Evolutionary conservation across 345 rosid genomes (phyloP), one percentile per base, ranked within the genome.

Genomic region (Toxicodendron radicans): DNA sequence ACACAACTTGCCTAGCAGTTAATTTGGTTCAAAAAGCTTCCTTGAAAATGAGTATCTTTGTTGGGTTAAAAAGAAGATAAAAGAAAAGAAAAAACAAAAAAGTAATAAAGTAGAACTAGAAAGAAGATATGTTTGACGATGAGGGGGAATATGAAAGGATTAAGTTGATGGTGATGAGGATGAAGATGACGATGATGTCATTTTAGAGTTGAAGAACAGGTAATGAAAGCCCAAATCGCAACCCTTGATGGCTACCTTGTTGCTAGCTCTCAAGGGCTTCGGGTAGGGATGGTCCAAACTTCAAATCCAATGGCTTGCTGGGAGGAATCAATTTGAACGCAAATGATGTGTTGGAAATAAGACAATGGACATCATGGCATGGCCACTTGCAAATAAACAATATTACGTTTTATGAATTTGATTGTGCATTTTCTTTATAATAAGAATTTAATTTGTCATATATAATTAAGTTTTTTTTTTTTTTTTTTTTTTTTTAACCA

Each of bases 361-460:
- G 73, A 70, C 41, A 13, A 27, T 57, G 63, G n/a, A 57, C 54
- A 33, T 21, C 9, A 45, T 41, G 73, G 51, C 9, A 45, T 41
- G 73, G 51, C 13, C 73, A 54, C 52, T 69, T 54, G 11, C n/a
- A 70, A 70, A 17, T 17, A 16, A 49, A 14, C 54, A 46, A 9
- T 13, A 9, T 46, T 46, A 16, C 16, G 5, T 18, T 4, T 13
- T 6, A 14, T 51, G 16, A 51, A 51, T 51, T 18, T 16, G 54
- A 16, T 0, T 51, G 54, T 11, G 3, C 54, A 51, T 3, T 16
- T 51, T 18, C 8, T 38, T 5, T 7, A 38, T 35, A 35, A 35
- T 35, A 35, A 35, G 38, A 35, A 35, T 35, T 35, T 3, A 35
- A 35, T 35, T 3, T 35, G 38, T 35, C 3, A 35, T 35, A 35